These are phyloP conservation scores for Metschnikowia picachoensis DNA, from an alignment of 805 yeast genomes.

Conservation along the genomic window DNA sequence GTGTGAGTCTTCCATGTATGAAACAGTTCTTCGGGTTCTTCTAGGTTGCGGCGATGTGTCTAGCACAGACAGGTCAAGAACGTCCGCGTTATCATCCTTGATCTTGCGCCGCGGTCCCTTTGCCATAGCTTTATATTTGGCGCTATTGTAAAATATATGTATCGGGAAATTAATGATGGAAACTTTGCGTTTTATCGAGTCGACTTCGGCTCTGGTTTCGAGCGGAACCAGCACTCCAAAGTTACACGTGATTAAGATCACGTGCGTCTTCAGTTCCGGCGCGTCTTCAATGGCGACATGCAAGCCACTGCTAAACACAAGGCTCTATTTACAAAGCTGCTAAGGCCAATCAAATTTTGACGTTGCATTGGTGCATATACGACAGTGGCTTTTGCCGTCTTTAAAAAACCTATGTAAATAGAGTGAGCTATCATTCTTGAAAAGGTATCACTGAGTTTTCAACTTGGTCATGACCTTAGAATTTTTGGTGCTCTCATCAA, in stretches of 20 bases:
- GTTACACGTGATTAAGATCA: neutral
- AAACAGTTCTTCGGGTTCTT: slow-evolving; percentile 13
- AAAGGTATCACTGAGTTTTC: neutral
- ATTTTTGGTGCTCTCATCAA: neutral
- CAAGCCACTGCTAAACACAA: too few relatives aligned
- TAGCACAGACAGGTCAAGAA: neutral
- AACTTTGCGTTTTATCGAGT: neutral
- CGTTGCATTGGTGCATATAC: too few relatives aligned
- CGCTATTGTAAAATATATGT: slow-evolving; percentile 14
- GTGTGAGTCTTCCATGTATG: slow-evolving; percentile 15
- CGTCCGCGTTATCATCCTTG: slow-evolving; percentile 10
- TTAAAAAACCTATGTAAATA: too few relatives aligned
- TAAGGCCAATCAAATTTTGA: too few relatives aligned
- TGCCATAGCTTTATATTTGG: slow-evolving; percentile 14
- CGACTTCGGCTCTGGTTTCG: neutral
- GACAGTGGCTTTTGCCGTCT: too few relatives aligned
- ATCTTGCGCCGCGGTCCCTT: slow-evolving; percentile 15
- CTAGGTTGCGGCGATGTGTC: slow-evolving; percentile 4
- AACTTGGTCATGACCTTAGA: slow-evolving; percentile 16
- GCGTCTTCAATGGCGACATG: neutral
- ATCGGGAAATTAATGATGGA: slow-evolving; percentile 12
- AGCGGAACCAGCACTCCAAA: slow-evolving; percentile 2
- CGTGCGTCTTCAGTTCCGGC: neutral
- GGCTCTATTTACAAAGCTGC: too few relatives aligned
- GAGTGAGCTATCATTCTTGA: neutral